Conservation (phyloP, 805 yeast species). For the Barnettozyma wickerhamii region DNA sequence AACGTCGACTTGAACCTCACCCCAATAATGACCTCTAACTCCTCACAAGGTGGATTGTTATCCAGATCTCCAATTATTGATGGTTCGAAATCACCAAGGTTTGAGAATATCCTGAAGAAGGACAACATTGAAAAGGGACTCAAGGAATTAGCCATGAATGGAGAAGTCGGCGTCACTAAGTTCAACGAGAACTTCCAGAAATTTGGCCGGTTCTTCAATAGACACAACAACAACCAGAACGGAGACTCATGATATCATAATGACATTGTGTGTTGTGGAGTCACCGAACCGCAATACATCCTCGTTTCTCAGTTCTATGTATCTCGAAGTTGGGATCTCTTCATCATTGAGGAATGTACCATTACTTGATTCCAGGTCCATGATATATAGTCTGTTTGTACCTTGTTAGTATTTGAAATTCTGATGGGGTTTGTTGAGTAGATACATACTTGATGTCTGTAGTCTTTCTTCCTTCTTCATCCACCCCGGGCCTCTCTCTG, state of each 20-base stretch:
- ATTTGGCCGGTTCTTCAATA: constrained; percentile 54
- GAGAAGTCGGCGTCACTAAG: constrained; percentile 60
- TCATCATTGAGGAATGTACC: constrained; percentile 42
- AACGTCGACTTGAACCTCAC: constrained; percentile 9
- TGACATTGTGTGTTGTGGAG: constrained; percentile 27
- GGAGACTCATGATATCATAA: constrained; percentile 12
- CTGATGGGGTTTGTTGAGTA: neutral
- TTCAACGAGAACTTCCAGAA: constrained; percentile 54
- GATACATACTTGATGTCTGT: constrained; percentile 8
- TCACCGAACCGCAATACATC: constrained; percentile 40
- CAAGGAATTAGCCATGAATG: constrained; percentile 37
- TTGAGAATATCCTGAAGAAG: constrained; percentile 26
- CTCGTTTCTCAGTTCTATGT: constrained; percentile 36
- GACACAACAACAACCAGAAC: constrained; percentile 24
- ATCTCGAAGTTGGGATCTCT: constrained; percentile 35
- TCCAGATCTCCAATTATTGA: constrained; percentile 4
- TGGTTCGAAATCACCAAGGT: constrained; percentile 22
- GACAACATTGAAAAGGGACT: constrained; percentile 31
- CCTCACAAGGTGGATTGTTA: constrained; percentile 10
- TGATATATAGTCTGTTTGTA: constrained; percentile 32
- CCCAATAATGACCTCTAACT: neutral
- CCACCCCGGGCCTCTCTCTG: constrained; percentile 19
- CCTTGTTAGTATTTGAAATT: constrained; percentile 6
- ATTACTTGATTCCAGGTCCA: constrained; percentile 44
- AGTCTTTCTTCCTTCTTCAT: constrained; percentile 1